A percentile compares a stretch with the other conserved stretches of the same genome.
These are phyloP conservation scores for Penicillium sp. DNA, from an alignment of 2,329 filamentous ascomycete genomes.

Conservation along the genomic window DNA sequence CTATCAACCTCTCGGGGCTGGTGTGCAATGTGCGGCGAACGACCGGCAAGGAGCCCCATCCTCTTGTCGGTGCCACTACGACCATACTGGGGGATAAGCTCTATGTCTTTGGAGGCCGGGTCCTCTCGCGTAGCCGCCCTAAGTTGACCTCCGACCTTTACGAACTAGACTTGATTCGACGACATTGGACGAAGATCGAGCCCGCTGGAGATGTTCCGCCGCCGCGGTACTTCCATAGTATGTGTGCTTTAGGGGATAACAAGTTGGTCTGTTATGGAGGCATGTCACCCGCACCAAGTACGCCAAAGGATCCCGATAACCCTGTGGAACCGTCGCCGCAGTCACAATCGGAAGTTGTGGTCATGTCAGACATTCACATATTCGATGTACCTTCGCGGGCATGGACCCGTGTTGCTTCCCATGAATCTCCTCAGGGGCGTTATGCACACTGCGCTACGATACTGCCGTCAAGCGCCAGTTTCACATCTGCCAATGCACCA, in stretches of 20 bases:
- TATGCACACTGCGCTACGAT: conserved; percentile 97
- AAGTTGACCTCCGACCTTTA: conserved; percentile 88
- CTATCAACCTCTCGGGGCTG: conserved; percentile 64
- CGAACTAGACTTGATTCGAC: conserved; percentile 83
- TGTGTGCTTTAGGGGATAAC: conserved; percentile 88
- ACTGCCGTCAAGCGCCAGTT: conserved; percentile 80
- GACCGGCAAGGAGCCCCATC: conserved; percentile 85
- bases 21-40: conserved; percentile 74
- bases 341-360: conserved; percentile 79
- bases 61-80: conserved; percentile 90
- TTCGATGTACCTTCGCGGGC: conserved; percentile 79
- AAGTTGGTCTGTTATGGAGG: conserved; percentile 98
- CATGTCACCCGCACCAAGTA: conserved; percentile 75
- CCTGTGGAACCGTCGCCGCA: conserved; percentile 58
- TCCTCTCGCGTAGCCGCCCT: conserved; percentile 79
- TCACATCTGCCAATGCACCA: conserved; percentile 79
- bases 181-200: conserved; percentile 91
- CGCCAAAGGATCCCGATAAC: conserved; percentile 45
- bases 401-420: conserved; percentile 81
- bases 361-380: conserved; percentile 98
- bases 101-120: conserved; percentile 91
- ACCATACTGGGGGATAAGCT: conserved; percentile 93
- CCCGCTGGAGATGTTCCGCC: conserved; percentile 81
- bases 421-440: conserved; percentile 83
- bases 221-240: conserved; percentile 94